A percentile compares a stretch with the other conserved stretches of the same genome.
Evolutionary conservation across 2,329 filamentous ascomycete species (phyloP).

Genomic region (Xylaria arbuscula): DNA sequence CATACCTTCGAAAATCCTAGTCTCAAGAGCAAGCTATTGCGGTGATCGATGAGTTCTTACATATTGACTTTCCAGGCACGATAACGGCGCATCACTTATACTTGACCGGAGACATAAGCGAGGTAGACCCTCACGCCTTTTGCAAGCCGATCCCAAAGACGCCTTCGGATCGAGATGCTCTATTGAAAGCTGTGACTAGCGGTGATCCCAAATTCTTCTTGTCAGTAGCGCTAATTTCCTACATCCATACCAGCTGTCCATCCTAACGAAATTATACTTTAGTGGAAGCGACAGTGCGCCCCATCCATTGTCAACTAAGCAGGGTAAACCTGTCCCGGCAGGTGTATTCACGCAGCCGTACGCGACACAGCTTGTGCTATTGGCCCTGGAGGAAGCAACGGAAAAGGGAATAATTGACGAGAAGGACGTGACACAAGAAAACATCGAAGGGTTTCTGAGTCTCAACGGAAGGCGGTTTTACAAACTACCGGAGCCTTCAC

Average conservation of each 20-base stretch:
- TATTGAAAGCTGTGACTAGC: conserved; percentile 60
- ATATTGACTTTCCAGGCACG: conserved; percentile 61
- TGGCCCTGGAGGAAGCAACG: conserved; percentile 71
- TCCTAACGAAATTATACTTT: conserved; percentile 20
- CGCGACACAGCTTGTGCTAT: conserved; percentile 67
- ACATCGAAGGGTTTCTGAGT: conserved; percentile 66
- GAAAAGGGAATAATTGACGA: conserved; percentile 63
- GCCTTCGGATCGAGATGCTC: conserved; percentile 69
- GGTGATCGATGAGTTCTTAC: conserved; percentile 7
- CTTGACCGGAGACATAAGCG: conserved; percentile 77
- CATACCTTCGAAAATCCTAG: neutral
- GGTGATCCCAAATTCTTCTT: conserved; percentile 67
- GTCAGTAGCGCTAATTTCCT: conserved; percentile 39
- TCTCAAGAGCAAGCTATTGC: neutral
- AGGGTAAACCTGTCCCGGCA: conserved; percentile 63
- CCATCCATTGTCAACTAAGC: conserved; percentile 71
- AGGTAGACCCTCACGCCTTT: conserved; percentile 74
- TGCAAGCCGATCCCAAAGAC: conserved; percentile 82
- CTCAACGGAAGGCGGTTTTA: conserved; percentile 67
- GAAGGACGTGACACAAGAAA: conserved; percentile 65
- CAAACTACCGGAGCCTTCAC: conserved; percentile 56
- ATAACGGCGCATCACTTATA: conserved; percentile 90
- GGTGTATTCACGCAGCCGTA: conserved; percentile 80
- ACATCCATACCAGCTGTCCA: neutral
- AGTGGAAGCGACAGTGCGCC: conserved; percentile 72